phyloP scores from a whole-genome alignment of 2,329 filamentous ascomycete species.

The Xylaria digitata region DNA sequence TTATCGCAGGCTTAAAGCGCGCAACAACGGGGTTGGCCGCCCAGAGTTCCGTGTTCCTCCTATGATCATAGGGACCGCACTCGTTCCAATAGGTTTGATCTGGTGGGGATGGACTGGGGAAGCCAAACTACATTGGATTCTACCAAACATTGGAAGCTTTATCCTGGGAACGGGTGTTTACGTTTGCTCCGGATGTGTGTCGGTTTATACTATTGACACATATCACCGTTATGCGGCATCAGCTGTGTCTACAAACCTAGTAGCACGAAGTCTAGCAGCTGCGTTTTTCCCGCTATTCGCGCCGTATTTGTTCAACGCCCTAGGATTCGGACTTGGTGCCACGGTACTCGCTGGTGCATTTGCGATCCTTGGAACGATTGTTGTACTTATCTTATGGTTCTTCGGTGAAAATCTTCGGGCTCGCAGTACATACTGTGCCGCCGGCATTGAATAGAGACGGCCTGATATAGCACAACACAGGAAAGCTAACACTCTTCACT shows the following conservation, averaged over 20 bases:
- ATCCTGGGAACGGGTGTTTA: constrained; percentile 64
- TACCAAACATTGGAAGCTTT: constrained; percentile 60
- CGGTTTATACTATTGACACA: constrained; percentile 66
- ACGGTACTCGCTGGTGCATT: constrained; percentile 57
- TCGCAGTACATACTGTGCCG: constrained; percentile 17
- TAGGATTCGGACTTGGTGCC: constrained; percentile 60
- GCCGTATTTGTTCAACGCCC: constrained; percentile 53
- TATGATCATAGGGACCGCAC: constrained; percentile 63
- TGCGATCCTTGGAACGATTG: constrained; percentile 53
- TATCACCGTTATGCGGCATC: constrained; percentile 48
- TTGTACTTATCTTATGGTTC: constrained; percentile 32
- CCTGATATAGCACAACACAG: no score
- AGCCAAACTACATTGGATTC: constrained; percentile 47
- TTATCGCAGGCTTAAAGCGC: constrained; percentile 48
- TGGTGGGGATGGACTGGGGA: constrained; percentile 48
- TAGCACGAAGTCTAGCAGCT: constrained; percentile 54
- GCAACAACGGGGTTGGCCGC: constrained; percentile 30
- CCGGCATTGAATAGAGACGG: neutral
- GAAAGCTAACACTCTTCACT: no score
- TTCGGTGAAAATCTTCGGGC: constrained; percentile 30
- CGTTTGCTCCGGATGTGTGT: constrained; percentile 62
- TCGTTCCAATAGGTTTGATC: constrained; percentile 59
- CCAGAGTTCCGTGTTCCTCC: constrained; percentile 56
- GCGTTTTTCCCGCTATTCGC: constrained; percentile 71
- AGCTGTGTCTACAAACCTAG: constrained; percentile 55